Base-by-base conservation (phyloP, 2,329 filamentous ascomycete genomes). In the Paracoccidioides brasiliensis region DNA sequence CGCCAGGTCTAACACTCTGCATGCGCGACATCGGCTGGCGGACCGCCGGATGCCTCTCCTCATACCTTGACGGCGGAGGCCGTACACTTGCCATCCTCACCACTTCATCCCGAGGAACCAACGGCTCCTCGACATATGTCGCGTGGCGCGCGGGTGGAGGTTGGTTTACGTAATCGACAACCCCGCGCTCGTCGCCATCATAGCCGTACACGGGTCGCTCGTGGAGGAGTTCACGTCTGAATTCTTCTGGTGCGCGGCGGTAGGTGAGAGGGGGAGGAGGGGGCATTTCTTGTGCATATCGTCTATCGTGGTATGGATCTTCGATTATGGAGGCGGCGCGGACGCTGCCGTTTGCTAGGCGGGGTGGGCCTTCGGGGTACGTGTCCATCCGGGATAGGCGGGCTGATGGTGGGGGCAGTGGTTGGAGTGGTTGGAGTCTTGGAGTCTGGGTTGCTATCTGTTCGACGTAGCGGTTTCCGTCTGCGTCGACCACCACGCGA, bases 401-500 rank as follows among this genome's bases (percentile, higher is more conserved):
- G 9, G 12, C 46, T 1, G 46, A 42, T 15, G 50, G 50, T n/a
- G 50, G 32, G n/a, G 50, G 15, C 3, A 40, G 62, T 69, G 54
- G 68, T 59, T 56, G 15, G 3, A 40, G 62, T 69, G 54, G 68
- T 59, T 56, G 54, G 60, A 37, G 37, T n/a, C 62, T 61, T n/a
- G 62, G 68, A 15, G 62, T 69, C 14, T 72, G 68, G 10, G 68
- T 65, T 41, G 74, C 67, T 5, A 78, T 70, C 44, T 76, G 75
- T 59, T 82, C 80, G 58, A 81, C 80, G 71, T 90, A 96, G 66
- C 88, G 83, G 67, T 88, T 87, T 43, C 90, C 90, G 69, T 84
- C 88, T 59, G 87, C 82, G 70, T 96, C 90, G 55, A 94, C 77
- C 38, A 95, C 78, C 59, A 95, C 85, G 58, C 84, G 82, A 55